Evolutionary conservation across 768 basidiomycete genomes (phyloP), one percentile per base, ranked within the genome.

Genomic region (Mycena filopes): DNA sequence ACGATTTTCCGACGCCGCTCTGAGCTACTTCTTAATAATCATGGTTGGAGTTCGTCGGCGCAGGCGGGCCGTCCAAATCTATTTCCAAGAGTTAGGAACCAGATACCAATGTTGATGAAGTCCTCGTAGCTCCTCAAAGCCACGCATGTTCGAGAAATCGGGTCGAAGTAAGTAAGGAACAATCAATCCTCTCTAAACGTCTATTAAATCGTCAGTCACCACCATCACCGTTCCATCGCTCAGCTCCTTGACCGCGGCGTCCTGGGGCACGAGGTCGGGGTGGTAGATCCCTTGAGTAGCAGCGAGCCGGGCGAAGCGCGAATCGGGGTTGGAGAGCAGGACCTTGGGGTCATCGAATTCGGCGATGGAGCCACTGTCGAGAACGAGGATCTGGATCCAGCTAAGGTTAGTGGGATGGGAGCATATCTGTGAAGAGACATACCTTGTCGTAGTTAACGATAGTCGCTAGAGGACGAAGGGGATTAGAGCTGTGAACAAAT

Each of bases 361-460:
- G 26, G 53, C 46, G 9, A 62, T 47, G 36, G 51, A 62, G 12
- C 60, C 60, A 25, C 29, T 48, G 43, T 62, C 60, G 20, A 62
- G 21, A 26, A 62, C 60, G 26, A 62, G 60, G 43, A 62, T 62
- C 60, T 54, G 40, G 16, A 40, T 20, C 21, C 18, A 54, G 33
- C 20, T 18, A 12, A n/a, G n/a, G 51, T 54, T 5, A 54, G 40
- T 28, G 21, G n/a, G n/a, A n/a, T n/a, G n/a, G n/a, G n/a, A n/a
- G n/a, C n/a, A n/a, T n/a, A n/a, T n/a, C 16, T 28, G 36, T 16
- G 16, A 8, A 5, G 10, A 25, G 0, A 54, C 36, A 3, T 33
- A 54, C 53, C 53, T 63, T 63, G 61, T 63, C 61, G 20, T 63
- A 63, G 46, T 63, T 63, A n/a, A 63, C 61, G 36, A 63, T 63